phyloP scores from a whole-genome alignment of 1,284 basidiomycete genomes.

The Trametes pubescens region DNA sequence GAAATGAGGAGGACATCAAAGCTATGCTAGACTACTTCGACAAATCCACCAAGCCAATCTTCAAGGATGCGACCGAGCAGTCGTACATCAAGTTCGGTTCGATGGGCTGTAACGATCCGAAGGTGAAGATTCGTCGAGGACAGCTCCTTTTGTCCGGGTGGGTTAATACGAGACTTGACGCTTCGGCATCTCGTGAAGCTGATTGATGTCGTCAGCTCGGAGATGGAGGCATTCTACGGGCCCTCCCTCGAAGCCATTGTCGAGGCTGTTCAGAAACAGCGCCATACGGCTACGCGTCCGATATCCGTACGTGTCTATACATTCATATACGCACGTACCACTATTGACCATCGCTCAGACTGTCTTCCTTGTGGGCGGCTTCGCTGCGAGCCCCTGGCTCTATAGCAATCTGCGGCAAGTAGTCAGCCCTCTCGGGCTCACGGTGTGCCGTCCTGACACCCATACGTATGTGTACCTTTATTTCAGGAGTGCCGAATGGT shows the following conservation, averaged over 20 bases:
- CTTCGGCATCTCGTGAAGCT: no score
- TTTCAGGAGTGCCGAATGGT: not conserved
- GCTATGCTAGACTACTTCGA: constrained; percentile 52
- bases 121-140: constrained; percentile 23
- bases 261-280: constrained; percentile 45
- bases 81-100: constrained; percentile 51
- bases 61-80: constrained; percentile 44
- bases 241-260: constrained; percentile 48
- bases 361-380: constrained; percentile 50
- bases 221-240: constrained; percentile 50
- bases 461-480: constrained; percentile 34
- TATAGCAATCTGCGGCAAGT: constrained; percentile 40
- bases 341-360: constrained; percentile 33
- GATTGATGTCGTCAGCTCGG: constrained; percentile 29
- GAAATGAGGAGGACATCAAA: constrained; percentile 44
- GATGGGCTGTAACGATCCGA: constrained; percentile 25
- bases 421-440: constrained; percentile 43
- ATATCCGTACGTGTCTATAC: constrained; percentile 13
- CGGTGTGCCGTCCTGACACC: constrained; percentile 52
- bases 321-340: not conserved
- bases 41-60: constrained; percentile 51
- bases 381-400: constrained; percentile 50
- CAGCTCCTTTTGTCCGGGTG: constrained; percentile 23
- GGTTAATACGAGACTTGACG: not conserved
- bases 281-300: constrained; percentile 10